These are phyloP conservation scores for Raphidocelis subcapitata DNA, from an alignment of 139 green algal species.

Conservation along the genomic window DNA sequence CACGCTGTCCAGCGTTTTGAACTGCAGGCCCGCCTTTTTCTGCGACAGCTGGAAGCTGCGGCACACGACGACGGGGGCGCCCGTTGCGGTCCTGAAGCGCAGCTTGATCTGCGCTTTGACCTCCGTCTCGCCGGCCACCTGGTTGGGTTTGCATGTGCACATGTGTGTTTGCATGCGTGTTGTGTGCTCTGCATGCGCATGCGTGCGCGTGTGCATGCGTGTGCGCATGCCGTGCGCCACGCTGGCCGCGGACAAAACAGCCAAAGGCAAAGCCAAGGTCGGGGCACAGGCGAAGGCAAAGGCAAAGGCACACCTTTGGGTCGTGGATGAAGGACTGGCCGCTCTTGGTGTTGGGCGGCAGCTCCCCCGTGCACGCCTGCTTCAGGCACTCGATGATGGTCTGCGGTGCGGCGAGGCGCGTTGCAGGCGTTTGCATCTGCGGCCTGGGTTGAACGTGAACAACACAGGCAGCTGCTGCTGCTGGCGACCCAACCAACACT, in stretches of 20 bases:
- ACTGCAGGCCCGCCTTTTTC: conserved; percentile 70
- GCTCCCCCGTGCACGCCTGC: conserved; percentile 89
- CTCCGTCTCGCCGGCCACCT: conserved; percentile 89
- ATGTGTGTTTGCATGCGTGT: too few relatives aligned
- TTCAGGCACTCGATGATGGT: conserved; percentile 99
- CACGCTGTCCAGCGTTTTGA: conserved; percentile 83
- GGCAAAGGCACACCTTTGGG: conserved; percentile 36
- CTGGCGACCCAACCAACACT: too few relatives aligned
- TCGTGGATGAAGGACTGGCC: conserved; percentile 94
- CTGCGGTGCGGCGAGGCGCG: conserved; percentile 47
- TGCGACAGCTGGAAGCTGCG: conserved; percentile 78
- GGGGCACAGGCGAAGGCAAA: background rate
- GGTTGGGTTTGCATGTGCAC: too few relatives aligned
- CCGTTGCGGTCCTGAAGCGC: conserved; percentile 65
- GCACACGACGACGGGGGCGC: conserved; percentile 77
- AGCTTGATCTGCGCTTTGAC: conserved; percentile 98
- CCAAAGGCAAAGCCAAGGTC: background rate
- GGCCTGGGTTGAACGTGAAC: background rate
- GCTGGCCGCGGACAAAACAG: background rate
- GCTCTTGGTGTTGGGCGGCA: conserved; percentile 89
- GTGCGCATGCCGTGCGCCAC: too few relatives aligned
- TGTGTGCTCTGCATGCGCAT: background rate
- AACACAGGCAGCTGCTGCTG: background rate
- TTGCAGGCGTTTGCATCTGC: background rate
- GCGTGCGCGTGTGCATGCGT: background rate